Conservation (phyloP, 2,329 filamentous ascomycete species). For the Zarea fungicola region DNA sequence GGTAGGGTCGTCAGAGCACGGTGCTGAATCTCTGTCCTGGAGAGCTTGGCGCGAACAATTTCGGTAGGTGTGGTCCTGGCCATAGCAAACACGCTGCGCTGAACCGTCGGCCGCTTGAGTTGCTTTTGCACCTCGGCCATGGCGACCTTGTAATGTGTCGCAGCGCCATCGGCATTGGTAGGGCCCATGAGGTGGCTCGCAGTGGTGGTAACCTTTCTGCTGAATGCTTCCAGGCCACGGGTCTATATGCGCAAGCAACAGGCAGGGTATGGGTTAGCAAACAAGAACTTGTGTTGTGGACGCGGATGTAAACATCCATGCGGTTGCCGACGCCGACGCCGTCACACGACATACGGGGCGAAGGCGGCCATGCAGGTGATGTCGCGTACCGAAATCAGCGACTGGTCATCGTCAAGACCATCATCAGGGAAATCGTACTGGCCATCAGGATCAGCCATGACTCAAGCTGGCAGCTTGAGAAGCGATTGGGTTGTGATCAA, state of each 20-base stretch:
- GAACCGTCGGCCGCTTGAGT: conserved; percentile 74
- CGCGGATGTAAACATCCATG: too few relatives aligned
- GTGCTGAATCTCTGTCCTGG: conserved; percentile 87
- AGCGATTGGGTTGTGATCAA: conserved; percentile 7
- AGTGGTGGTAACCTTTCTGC: conserved; percentile 90
- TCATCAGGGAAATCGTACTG: conserved; percentile 43
- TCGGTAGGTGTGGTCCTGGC: conserved; percentile 90
- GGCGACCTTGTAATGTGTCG: conserved; percentile 75
- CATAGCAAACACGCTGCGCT: conserved; percentile 87
- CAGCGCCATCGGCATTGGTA: conserved; percentile 42
- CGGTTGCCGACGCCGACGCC: conserved; percentile 9
- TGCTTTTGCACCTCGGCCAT: conserved; percentile 88
- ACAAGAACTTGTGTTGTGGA: background rate
- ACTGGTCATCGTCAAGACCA: conserved; percentile 41
- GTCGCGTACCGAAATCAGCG: conserved; percentile 37
- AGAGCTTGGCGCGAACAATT: conserved; percentile 85
- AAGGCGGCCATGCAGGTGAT: background rate
- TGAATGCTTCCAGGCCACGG: conserved; percentile 84
- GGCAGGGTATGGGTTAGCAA: conserved; percentile 5
- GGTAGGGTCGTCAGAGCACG: conserved; percentile 83
- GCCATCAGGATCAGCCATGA: conserved; percentile 39
- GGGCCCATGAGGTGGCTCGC: conserved; percentile 83
- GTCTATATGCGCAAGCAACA: conserved; percentile 47
- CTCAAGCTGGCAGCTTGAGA: conserved; percentile 15
- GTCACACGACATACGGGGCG: conserved; percentile 26